Conservation (phyloP, 768 basidiomycete genomes). For the Tulasnella calospora region DNA sequence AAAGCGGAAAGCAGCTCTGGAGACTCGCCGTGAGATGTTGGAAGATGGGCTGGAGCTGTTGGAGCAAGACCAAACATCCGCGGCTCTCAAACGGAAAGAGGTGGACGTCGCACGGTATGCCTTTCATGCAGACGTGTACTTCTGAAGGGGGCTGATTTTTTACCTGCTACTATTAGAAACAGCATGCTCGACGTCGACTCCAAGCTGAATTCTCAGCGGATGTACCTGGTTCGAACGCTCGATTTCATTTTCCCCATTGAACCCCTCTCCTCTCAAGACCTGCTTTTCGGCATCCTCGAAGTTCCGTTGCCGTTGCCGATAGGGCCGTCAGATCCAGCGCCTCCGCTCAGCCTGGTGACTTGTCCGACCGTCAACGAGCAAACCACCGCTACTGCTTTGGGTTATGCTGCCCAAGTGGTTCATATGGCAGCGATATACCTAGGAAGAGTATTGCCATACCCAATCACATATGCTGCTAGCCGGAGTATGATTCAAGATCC, state of each 20-base stretch:
- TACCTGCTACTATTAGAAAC: neutral
- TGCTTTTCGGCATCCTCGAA: slow-evolving; percentile 83
- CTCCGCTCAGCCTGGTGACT: slow-evolving; percentile 64
- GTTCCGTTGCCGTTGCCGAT: slow-evolving; percentile 89
- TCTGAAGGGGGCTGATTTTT: neutral
- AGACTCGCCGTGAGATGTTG: slow-evolving; percentile 14
- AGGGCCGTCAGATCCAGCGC: slow-evolving; percentile 69
- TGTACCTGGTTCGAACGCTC: slow-evolving; percentile 57
- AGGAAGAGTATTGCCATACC: slow-evolving; percentile 74
- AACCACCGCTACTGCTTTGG: slow-evolving; percentile 79
- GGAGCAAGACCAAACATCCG: slow-evolving; percentile 45
- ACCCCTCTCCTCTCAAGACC: slow-evolving; percentile 70
- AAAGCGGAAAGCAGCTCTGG: slow-evolving; percentile 30
- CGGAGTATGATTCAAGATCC: slow-evolving; percentile 86
- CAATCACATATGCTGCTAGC: slow-evolving; percentile 85
- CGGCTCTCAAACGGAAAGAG: slow-evolving; percentile 52
- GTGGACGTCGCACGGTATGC: slow-evolving; percentile 48
- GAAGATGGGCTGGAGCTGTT: slow-evolving; percentile 48
- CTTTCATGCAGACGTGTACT: slow-evolving; percentile 29
- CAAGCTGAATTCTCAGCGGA: slow-evolving; percentile 26
- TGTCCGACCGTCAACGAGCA: slow-evolving; percentile 78
- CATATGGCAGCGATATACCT: slow-evolving; percentile 76
- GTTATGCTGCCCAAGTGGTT: slow-evolving; percentile 82
- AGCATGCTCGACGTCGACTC: neutral
- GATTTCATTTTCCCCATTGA: slow-evolving; percentile 85